These are phyloP conservation scores for Lasiosphaeriaceae sp. DNA, from an alignment of 495 filamentous ascomycete species.

Conservation along the genomic window DNA sequence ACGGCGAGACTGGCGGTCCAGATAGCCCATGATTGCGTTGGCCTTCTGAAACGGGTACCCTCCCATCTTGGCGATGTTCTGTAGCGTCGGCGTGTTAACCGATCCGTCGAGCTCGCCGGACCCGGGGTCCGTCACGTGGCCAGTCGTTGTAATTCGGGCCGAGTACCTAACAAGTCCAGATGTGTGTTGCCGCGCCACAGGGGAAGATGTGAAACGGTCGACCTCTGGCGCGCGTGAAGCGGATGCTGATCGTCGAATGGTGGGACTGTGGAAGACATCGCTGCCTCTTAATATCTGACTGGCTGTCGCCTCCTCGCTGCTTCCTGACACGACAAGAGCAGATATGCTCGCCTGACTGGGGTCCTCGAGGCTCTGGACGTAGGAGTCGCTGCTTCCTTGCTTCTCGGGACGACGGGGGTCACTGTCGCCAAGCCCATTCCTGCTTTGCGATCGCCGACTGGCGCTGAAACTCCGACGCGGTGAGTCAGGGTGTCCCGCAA, in stretches of 20 bases:
- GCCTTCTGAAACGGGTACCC: slow-evolving; percentile 82
- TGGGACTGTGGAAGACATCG: slow-evolving; percentile 86
- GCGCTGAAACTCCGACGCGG: slow-evolving; percentile 57
- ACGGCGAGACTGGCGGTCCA: slow-evolving; percentile 66
- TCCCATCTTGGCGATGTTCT: slow-evolving; percentile 70
- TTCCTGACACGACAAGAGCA: slow-evolving; percentile 63
- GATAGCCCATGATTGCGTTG: slow-evolving; percentile 76
- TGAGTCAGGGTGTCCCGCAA: slow-evolving; percentile 27
- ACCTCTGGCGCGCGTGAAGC: slow-evolving; percentile 24
- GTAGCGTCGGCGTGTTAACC: slow-evolving; percentile 55
- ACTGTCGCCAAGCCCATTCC: slow-evolving; percentile 36
- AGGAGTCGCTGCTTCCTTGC: slow-evolving; percentile 71
- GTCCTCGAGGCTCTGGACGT: slow-evolving; percentile 68
- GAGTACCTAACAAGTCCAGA: slow-evolving; percentile 12
- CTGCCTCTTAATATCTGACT: slow-evolving; percentile 86
- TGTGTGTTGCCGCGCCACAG: slow-evolving; percentile 9
- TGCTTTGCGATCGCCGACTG: slow-evolving; percentile 46
- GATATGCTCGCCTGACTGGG: slow-evolving; percentile 56
- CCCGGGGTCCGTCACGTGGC: slow-evolving; percentile 30
- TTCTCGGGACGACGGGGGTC: slow-evolving; percentile 42
- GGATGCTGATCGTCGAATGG: slow-evolving; percentile 51
- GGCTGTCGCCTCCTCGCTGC: slow-evolving; percentile 75
- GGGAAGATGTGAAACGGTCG: slow-evolving; percentile 4
- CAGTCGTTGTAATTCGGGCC: slow-evolving; percentile 30
- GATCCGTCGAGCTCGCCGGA: slow-evolving; percentile 25